Evolutionary conservation across 2,329 filamentous ascomycete genomes (phyloP), one percentile per base, ranked within the genome.

Genomic region (Xylaria sp.): DNA sequence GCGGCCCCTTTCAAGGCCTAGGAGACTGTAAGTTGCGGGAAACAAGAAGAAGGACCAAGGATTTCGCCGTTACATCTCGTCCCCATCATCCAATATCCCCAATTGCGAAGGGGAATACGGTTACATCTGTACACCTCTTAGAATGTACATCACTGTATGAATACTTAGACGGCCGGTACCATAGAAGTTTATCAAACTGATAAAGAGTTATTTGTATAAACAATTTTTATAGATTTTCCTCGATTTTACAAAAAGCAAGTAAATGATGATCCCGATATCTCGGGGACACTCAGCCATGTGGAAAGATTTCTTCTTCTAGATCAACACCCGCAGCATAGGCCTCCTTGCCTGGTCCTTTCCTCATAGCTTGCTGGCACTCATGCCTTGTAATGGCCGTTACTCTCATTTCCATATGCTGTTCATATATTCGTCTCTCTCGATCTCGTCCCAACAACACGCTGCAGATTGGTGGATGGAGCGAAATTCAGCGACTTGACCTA

Each of bases 391-490:
- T 25, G 29, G 44, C 27, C 15, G 54, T 25, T 36, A 5, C 44
- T 53, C 51, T 45, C 61, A 53, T 53, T 66, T 50, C 62, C 22
- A 57, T 29, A 55, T 66, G 67, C n/a, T 25, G 20, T 61, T 60
- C 69, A 63, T 72, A 57, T 60, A 70, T 55, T 68, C 69, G 63
- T 73, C 65, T 61, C 49, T 58, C 63, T 64, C 59, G 54, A 44
- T 72, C 69, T 70, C 71, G 67, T 67, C 42, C 63, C 67, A 67
- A 42, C 15, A 27, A 56, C 67, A 66, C 64, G 69, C 65, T 36
- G 56, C 13, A 55, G 50, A 15, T 61, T 57, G 27, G n/a, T 29
- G 39, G 47, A 31, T 13, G n/a, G 13, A 44, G 22, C 49, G 31
- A 47, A 50, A 60, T 53, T 59, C 59, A 57, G 47, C 22, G 33